phyloP scores from a whole-genome alignment of 352 stramenopile species.

The Phytophthora quininea region DNA sequence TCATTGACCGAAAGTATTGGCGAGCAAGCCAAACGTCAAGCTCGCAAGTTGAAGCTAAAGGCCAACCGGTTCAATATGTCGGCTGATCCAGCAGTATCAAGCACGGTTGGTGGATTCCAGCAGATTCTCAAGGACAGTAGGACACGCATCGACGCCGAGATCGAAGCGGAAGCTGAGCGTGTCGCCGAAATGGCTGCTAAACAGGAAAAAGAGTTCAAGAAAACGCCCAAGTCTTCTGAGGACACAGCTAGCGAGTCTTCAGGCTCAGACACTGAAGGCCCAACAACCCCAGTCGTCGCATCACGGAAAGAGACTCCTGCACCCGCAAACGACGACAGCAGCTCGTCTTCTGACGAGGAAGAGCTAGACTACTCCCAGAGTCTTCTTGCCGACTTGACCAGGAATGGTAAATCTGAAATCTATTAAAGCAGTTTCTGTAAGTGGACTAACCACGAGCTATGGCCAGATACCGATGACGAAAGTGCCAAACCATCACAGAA shows the following conservation, averaged over 20 bases:
- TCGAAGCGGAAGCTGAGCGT: slow-evolving; percentile 17
- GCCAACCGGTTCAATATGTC: slow-evolving; percentile 2
- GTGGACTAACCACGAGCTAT: slow-evolving; percentile 18
- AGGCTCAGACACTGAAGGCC: slow-evolving; percentile 38
- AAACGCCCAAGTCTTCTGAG: slow-evolving; percentile 22
- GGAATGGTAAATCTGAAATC: slow-evolving; percentile 46
- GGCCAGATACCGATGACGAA: slow-evolving; percentile 40
- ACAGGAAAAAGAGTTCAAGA: slow-evolving; percentile 26
- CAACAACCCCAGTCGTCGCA: neutral
- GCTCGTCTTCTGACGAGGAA: slow-evolving; percentile 62
- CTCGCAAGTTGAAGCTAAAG: slow-evolving; percentile 7
- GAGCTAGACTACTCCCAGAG: slow-evolving; percentile 78
- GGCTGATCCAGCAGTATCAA: neutral
- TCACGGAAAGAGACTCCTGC: slow-evolving; percentile 22
- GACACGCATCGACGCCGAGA: slow-evolving; percentile 41
- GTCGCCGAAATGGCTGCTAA: slow-evolving; percentile 13
- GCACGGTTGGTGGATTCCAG: slow-evolving; percentile 41
- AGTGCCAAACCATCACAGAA: slow-evolving; percentile 8
- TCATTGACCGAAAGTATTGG: slow-evolving; percentile 15
- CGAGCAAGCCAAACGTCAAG: slow-evolving; percentile 29
- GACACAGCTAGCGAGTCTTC: slow-evolving; percentile 33
- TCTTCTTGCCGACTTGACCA: slow-evolving; percentile 74
- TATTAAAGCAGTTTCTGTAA: slow-evolving; percentile 23
- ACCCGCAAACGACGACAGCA: slow-evolving; percentile 29
- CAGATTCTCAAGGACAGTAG: slow-evolving; percentile 48